A percentile compares a stretch with the other conserved stretches of the same genome.
These are phyloP conservation scores for Naganishia albida DNA, from an alignment of 1,284 basidiomycete genomes.

Conservation along the genomic window DNA sequence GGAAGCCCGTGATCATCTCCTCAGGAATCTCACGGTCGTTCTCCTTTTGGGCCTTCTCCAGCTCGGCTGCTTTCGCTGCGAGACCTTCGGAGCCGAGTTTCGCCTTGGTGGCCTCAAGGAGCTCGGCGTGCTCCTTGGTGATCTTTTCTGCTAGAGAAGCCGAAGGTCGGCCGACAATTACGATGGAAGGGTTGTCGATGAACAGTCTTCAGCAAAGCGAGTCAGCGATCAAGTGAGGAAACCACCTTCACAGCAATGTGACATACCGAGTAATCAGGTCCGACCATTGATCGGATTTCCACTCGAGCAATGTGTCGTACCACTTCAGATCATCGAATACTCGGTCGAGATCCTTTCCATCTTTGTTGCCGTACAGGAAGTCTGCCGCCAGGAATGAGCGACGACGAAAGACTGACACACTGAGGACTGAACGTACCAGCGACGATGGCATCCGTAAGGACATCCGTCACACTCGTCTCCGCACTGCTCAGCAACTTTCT, in stretches of 20 bases:
- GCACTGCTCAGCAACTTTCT: conserved; percentile 62
- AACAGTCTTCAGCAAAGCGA: conserved; percentile 64
- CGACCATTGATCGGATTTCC: conserved; percentile 78
- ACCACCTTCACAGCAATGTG: neutral
- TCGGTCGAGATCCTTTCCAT: conserved; percentile 75
- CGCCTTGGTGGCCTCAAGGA: conserved; percentile 70
- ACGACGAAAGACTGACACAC: neutral
- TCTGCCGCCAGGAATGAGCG: conserved; percentile 59
- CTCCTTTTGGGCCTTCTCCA: conserved; percentile 82
- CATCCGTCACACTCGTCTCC: conserved; percentile 46
- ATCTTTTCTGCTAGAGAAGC: conserved; percentile 78
- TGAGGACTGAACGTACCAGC: conserved; percentile 46
- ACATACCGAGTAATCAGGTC: conserved; percentile 73
- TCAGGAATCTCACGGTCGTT: conserved; percentile 56
- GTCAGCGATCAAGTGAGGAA: neutral
- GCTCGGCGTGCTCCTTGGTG: conserved; percentile 76
- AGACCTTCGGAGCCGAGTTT: conserved; percentile 62
- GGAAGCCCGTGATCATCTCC: conserved; percentile 64
- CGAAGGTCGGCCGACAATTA: conserved; percentile 85
- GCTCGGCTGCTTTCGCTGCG: conserved; percentile 65
- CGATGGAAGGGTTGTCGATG: conserved; percentile 68
- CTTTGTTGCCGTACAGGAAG: conserved; percentile 81
- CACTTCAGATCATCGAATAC: conserved; percentile 79
- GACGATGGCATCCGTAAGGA: conserved; percentile 63
- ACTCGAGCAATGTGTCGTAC: conserved; percentile 67